phyloP scores from a whole-genome alignment of 208 protist species.

The Leishmania aethiopica region DNA sequence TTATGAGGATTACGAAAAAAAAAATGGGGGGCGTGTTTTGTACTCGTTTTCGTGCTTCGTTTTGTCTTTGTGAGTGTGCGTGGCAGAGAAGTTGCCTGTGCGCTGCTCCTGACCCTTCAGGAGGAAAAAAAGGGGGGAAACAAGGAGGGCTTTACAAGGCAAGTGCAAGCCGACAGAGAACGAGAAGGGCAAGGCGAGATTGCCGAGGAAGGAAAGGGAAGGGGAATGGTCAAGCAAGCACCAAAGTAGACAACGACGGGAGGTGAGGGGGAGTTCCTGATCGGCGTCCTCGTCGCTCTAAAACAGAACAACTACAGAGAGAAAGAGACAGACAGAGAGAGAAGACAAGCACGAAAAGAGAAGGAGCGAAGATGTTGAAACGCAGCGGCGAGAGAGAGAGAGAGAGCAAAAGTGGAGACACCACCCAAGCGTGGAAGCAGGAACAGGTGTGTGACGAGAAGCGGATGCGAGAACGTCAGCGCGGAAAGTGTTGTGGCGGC shows the following conservation, averaged over 20 bases:
- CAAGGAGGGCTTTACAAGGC: background rate
- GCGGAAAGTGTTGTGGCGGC: background rate
- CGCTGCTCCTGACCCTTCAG: background rate
- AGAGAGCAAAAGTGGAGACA: background rate
- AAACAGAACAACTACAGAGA: background rate
- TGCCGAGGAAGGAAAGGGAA: background rate
- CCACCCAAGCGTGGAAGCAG: background rate
- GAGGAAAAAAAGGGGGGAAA: background rate
- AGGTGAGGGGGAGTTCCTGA: background rate
- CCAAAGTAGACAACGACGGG: background rate
- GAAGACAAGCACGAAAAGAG: background rate
- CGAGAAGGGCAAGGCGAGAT: background rate
- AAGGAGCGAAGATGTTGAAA: background rate
- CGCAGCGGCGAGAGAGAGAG: background rate
- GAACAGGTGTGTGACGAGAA: background rate
- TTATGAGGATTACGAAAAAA: background rate
- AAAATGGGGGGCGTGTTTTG: background rate
- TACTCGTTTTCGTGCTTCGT: background rate
- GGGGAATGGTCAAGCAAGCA: background rate
- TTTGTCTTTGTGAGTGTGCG: background rate
- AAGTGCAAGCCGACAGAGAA: background rate
- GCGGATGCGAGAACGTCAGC: background rate
- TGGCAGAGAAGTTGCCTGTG: background rate
- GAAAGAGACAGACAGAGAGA: background rate
- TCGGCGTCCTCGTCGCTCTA: background rate